Evolutionary conservation across 2,329 filamentous ascomycete species (phyloP).

Genomic region (Fusarium sp.): DNA sequence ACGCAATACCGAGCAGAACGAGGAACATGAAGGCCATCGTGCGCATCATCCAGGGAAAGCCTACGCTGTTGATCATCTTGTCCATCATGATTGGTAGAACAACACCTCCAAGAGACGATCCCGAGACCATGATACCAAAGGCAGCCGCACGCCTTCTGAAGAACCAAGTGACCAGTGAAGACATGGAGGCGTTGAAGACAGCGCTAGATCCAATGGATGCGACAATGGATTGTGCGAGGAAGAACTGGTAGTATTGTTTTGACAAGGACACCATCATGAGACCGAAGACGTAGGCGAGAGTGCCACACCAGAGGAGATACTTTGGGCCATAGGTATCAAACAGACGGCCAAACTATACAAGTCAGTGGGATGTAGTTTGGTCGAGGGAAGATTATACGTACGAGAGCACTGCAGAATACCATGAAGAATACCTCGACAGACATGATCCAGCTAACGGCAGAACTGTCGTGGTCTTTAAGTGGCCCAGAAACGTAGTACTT

Average conservation of each 20-base stretch:
- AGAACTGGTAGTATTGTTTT: slow-evolving; percentile 58
- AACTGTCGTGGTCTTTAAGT: slow-evolving; percentile 61
- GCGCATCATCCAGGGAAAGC: slow-evolving; percentile 63
- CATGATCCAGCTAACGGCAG: slow-evolving; percentile 70
- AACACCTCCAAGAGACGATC: slow-evolving; percentile 66
- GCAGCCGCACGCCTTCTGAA: slow-evolving; percentile 63
- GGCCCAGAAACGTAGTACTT: slow-evolving; percentile 66
- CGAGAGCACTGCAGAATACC: slow-evolving; percentile 62
- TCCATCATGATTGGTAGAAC: slow-evolving; percentile 72
- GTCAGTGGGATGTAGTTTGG: background rate
- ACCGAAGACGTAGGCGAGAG: slow-evolving; percentile 69
- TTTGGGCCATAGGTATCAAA: slow-evolving; percentile 75
- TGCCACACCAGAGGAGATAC: slow-evolving; percentile 65
- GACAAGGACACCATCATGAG: slow-evolving; percentile 73
- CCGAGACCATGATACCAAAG: slow-evolving; percentile 65
- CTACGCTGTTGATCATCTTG: slow-evolving; percentile 61
- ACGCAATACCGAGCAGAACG: slow-evolving; percentile 49
- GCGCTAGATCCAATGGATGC: slow-evolving; percentile 57
- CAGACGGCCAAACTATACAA: slow-evolving; percentile 64
- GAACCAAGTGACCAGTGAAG: slow-evolving; percentile 64
- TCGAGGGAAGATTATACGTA: slow-evolving; percentile 49
- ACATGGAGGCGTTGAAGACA: slow-evolving; percentile 59
- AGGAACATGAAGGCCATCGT: slow-evolving; percentile 61
- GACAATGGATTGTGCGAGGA: slow-evolving; percentile 58
- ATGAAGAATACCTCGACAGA: slow-evolving; percentile 64